phyloP scores from a whole-genome alignment of 2,329 filamentous ascomycete genomes.

The Fusarium nurragi region DNA sequence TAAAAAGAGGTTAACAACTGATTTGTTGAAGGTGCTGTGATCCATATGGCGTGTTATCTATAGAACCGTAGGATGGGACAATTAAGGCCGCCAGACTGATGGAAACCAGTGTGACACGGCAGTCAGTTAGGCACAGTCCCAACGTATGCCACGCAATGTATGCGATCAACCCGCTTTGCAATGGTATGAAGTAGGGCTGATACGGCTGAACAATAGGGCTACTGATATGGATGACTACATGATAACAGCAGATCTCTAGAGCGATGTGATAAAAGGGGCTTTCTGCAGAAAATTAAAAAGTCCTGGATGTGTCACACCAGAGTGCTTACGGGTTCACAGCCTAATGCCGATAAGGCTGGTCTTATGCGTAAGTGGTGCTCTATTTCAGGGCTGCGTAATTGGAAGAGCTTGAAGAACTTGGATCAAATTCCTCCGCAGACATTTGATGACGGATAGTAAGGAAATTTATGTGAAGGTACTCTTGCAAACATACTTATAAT shows the following conservation, averaged over 20 bases:
- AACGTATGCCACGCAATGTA: not conserved
- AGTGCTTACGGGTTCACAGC: not conserved
- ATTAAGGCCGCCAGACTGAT: not conserved
- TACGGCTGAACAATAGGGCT: not conserved
- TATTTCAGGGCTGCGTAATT: too few species aligned
- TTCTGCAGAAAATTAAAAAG: not conserved
- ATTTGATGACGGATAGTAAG: too few species aligned
- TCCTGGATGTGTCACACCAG: not conserved
- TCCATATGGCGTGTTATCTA: not conserved
- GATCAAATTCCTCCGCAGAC: too few species aligned
- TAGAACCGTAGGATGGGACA: not conserved
- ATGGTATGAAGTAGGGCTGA: not conserved
- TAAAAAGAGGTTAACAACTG: too few species aligned
- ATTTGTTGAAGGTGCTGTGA: accelerated
- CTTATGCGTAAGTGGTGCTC: too few species aligned
- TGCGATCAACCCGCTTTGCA: not conserved
- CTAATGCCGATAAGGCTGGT: not conserved
- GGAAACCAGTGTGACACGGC: not conserved
- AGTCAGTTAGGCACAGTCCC: not conserved
- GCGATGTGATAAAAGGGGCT: not conserved
- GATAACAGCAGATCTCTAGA: not conserved
- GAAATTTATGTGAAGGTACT: too few species aligned
- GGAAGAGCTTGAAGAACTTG: too few species aligned
- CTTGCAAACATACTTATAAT: too few species aligned
- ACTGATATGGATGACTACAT: not conserved